Percentiles rank a stretch among this genome's conserved stretches.
These are phyloP conservation scores for Xylariaceae sp. DNA, from an alignment of 2,329 filamentous ascomycete genomes.

Conservation along the genomic window DNA sequence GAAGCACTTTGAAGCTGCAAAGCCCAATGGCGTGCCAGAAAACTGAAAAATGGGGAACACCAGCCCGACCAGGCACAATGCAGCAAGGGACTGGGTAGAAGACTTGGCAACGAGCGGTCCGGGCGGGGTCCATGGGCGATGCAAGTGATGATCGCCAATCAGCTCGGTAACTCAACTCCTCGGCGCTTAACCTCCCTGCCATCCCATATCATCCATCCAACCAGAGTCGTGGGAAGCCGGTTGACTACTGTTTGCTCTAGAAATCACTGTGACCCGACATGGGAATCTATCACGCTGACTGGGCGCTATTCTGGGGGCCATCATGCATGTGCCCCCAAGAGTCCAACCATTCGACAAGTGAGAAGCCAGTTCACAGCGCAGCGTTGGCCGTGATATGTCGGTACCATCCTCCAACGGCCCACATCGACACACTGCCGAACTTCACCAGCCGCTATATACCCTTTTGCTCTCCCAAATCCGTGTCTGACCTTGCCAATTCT, in stretches of 20 bases:
- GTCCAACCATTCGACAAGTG: constrained; percentile 47
- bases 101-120: constrained; percentile 17
- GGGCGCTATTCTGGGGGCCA: constrained; percentile 48
- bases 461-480: constrained; percentile 52
- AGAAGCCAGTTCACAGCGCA: constrained; percentile 49
- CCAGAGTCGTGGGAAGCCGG: constrained; percentile 36
- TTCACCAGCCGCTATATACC: constrained; percentile 67
- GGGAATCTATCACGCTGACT: constrained; percentile 41
- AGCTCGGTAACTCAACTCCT: constrained; percentile 30
- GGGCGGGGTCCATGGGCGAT: constrained; percentile 37
- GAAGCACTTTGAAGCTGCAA: not conserved
- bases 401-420: constrained; percentile 39
- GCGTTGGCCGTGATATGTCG: constrained; percentile 47
- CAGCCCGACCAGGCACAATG: not conserved
- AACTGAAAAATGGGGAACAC: constrained; percentile 5
- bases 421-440: constrained; percentile 51
- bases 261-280: constrained; percentile 34
- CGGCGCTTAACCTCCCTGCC: constrained; percentile 43
- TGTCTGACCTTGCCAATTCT: constrained; percentile 53
- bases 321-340: constrained; percentile 49
- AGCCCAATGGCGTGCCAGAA: constrained; percentile 27
- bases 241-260: constrained; percentile 31
- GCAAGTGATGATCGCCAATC: constrained; percentile 38
- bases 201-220: constrained; percentile 39
- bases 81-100: constrained; percentile 16